These are phyloP conservation scores for Eleusine indica DNA, from an alignment of 176 grass and related monocot species.

Conservation along the genomic window DNA sequence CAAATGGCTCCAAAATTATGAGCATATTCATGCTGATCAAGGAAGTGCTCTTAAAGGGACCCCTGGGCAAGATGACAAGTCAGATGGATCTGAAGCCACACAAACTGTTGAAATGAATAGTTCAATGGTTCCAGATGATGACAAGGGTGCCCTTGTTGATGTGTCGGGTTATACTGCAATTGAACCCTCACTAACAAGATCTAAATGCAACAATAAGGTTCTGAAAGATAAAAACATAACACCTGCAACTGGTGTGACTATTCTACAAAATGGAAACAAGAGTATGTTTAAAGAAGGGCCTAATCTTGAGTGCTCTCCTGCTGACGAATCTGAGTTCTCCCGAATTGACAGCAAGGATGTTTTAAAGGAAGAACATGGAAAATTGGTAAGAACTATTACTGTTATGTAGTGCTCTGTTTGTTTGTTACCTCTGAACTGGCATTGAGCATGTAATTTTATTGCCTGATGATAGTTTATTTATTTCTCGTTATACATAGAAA, in stretches of 20 bases:
- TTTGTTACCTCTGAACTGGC: conserved; percentile 26
- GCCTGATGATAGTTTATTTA: conserved; percentile 8
- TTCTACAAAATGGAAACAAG: conserved; percentile 53
- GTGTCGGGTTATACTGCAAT: conserved; percentile 42
- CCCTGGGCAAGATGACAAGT: conserved; percentile 50
- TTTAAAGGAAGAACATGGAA: conserved; percentile 49
- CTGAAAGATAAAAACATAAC: conserved; percentile 40
- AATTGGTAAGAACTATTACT: conserved; percentile 54
- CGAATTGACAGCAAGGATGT: conserved; percentile 24
- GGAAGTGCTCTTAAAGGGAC: conserved; percentile 41
- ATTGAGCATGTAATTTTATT: conserved; percentile 19
- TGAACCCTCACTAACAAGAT: conserved; percentile 41
- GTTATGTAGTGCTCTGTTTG: conserved; percentile 31
- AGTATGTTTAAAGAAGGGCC: conserved; percentile 44
- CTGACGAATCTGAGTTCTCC: conserved; percentile 51
- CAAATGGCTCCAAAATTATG: conserved; percentile 83
- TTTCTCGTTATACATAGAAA: background rate
- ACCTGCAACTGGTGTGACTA: conserved; percentile 39
- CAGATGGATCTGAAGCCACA: conserved; percentile 40
- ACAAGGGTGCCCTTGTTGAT: conserved; percentile 43
- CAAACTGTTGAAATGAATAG: conserved; percentile 36
- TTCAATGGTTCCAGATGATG: conserved; percentile 33
- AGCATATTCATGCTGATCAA: conserved; percentile 47
- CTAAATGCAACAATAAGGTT: conserved; percentile 45
- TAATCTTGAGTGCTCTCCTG: conserved; percentile 35